Conservation (phyloP, 1,284 basidiomycete species). For the Trichosporon asahii region DNA sequence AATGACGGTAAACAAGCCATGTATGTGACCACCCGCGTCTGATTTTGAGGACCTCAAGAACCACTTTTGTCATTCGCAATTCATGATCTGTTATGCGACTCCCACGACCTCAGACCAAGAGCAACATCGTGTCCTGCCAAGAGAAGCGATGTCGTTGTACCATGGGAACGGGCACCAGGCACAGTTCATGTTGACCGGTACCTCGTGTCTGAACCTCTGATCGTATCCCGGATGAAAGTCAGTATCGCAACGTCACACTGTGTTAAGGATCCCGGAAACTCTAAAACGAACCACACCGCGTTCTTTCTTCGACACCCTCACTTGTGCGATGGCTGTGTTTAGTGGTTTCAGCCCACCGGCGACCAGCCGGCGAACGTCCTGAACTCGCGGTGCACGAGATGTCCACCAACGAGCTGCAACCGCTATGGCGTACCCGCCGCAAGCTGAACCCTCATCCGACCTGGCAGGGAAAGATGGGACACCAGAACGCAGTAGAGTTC, state of each 20-base stretch:
- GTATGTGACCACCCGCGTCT: not conserved
- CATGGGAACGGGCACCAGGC: slow-evolving; percentile 6
- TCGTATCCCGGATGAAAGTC: not conserved
- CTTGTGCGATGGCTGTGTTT: not conserved
- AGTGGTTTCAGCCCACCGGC: not conserved
- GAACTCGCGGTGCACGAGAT: not conserved
- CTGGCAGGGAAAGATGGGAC: not conserved
- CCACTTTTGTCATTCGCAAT: not conserved
- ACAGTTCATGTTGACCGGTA: not conserved
- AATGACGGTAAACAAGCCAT: not conserved
- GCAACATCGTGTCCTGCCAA: not conserved
- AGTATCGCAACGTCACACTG: not conserved
- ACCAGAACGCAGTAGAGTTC: not conserved
- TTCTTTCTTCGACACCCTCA: not conserved
- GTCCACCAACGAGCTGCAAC: not conserved
- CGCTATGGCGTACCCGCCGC: not conserved
- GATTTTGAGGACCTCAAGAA: not conserved
- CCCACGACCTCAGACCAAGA: not conserved
- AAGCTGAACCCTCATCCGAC: not conserved
- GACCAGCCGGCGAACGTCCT: too few relatives aligned
- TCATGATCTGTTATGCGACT: not conserved
- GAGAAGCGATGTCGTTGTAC: not conserved
- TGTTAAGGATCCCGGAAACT: slow-evolving; percentile 6
- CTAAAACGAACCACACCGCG: not conserved
- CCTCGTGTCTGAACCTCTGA: not conserved